Base-by-base conservation (phyloP, 1,284 basidiomycete genomes). In the Ceratobasidium sp. region DNA sequence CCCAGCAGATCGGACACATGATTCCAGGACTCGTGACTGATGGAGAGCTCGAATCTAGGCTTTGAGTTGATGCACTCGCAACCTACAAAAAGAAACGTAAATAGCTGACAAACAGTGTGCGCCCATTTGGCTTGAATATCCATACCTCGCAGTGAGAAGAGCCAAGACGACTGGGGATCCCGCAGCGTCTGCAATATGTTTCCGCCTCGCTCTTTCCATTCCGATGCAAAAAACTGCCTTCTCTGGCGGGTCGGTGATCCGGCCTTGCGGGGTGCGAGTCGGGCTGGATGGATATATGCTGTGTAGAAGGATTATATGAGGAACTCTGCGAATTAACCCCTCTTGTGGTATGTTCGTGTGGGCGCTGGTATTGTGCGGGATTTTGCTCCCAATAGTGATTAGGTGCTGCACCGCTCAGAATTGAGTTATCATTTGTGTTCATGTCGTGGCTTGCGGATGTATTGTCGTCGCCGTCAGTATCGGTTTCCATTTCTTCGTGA, bases 1-100 rank as follows among this genome's bases (percentile, higher is more conserved):
- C 69, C 26, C 61, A 42, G 23, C 69, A 73, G 42, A 73, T 73
- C 56, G 69, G 69, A 23, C 69, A 73, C 39, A 73, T 61, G 17
- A 73, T 73, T 5, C 69, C 56, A 35, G 45, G 66, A n/a, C 51
- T 68, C n/a, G 39, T 45, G 39, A 42, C 60, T 56, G 66, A 11
- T 35, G 66, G 51, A 37, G 51, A 31, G 26, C 26, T 54, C 35
- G 60, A 37, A 37, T 37, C 37, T 63, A 42, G 60, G 11, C n/a
- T 39, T 63, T 23, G 60, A n/a, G 20, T 37, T 20, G 35, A 63
- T 13, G 39, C 39, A 23, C 37, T 10, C 23, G 60, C n/a, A 63
- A 63, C 37, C 60, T 63, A 63, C 60, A 63, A 58, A 58, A 63
- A n/a, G 28, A 20, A 60, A 8, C 26, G 35, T 17, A 63, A 63